Evolutionary conservation across 768 basidiomycete genomes (phyloP), one percentile per base, ranked within the genome.

Genomic region (Suillus paluster): DNA sequence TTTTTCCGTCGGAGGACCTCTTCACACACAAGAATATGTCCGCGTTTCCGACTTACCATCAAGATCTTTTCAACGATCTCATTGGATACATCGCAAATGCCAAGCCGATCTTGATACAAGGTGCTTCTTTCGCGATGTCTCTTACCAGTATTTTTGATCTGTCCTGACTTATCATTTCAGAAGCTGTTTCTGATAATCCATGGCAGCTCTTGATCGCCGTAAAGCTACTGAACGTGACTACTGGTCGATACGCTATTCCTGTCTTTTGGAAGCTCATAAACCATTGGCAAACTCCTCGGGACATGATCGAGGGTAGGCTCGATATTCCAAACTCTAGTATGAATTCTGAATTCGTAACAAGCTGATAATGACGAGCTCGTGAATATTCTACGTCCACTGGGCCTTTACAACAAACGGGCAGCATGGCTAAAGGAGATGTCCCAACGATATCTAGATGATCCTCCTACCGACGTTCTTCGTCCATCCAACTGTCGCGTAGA

Each of bases 141-240:
- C 46, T 56, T 15, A 17, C 36, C 15, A 27, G 30, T 12, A 11
- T 0, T 21, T 5, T 12, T 19, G 0, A 38, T 44, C 17, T 25
- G 6, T 27, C 2, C 44, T 21, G 1, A n/a, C 34, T n/a, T 17
- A 25, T 38, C 48, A 27, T 38, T 21, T 25, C 59, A 89, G 86
- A 88, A 67, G 70, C 67, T 49, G 75, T 90, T 25, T 78, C 81
- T 0, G 71, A 81, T 21, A 80, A 87, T 65, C 86, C 88, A 7
- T 92, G 90, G 88, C 89, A 86, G 70, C 71, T 92, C 39, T 77
- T 92, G 8, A 78, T 92, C 21, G 87, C 86, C 1, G 85, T 84
- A 7, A 86, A 82, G 39, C 76, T 92, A 6, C 81, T 92, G 21
- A 92, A 93, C 68, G 87, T 88, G 69, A 91, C 91, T 0, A 74